Evolutionary conservation across 371 early-diverging fungal species (phyloP).

Genomic region (Lichtheimia ornata): DNA sequence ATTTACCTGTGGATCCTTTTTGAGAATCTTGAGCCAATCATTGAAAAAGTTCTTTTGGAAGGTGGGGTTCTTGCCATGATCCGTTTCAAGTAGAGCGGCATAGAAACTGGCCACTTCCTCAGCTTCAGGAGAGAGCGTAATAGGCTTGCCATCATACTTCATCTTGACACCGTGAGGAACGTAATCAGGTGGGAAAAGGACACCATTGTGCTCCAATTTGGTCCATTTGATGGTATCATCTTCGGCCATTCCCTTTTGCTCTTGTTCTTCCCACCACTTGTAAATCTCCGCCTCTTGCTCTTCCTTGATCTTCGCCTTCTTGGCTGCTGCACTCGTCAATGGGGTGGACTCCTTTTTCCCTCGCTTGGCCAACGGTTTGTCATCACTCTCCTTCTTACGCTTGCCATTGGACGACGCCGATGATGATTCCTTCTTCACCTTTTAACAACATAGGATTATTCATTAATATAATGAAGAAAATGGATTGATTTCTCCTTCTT

Average conservation of each 20-base stretch:
- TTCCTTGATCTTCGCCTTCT: constrained; percentile 23
- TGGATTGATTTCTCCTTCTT: neutral
- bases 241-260: constrained; percentile 59
- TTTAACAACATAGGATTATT: too few species aligned
- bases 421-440: constrained; percentile 2
- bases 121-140: constrained; percentile 78
- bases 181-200: constrained; percentile 91
- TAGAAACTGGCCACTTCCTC: constrained; percentile 97
- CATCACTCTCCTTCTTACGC: constrained; percentile 14
- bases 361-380: constrained; percentile 15
- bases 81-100: constrained; percentile 85
- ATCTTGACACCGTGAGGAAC: constrained; percentile 89
- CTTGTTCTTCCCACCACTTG: constrained; percentile 50
- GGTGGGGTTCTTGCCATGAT: constrained; percentile 79
- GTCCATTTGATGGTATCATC: constrained; percentile 80
- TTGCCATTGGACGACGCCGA: neutral
- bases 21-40: constrained; percentile 77
- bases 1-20: constrained; percentile 67
- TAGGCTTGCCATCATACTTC: constrained; percentile 78
- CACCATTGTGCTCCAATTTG: constrained; percentile 87
- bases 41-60: constrained; percentile 93
- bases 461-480: too few species aligned
- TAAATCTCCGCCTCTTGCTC: constrained; percentile 38
- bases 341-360: constrained; percentile 27
- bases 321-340: constrained; percentile 22